These are phyloP conservation scores for Dactylellina cionopaga DNA, from an alignment of 2,329 filamentous ascomycete genomes.

Conservation along the genomic window DNA sequence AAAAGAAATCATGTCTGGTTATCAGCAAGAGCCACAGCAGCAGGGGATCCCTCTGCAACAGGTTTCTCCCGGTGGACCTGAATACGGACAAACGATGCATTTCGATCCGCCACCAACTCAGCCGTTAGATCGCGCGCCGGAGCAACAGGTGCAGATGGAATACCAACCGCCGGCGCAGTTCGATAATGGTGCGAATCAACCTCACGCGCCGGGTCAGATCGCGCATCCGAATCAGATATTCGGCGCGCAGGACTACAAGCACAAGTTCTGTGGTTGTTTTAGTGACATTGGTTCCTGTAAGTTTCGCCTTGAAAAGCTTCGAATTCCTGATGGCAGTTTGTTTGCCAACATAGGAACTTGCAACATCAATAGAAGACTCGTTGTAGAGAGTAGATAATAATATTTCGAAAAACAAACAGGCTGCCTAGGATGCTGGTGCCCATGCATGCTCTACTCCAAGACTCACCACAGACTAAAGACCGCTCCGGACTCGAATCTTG, in stretches of 20 bases:
- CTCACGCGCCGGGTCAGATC: slow-evolving; percentile 57
- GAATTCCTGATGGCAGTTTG: neutral
- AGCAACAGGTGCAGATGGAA: slow-evolving; percentile 38
- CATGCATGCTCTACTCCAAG: slow-evolving; percentile 58
- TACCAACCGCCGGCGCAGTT: slow-evolving; percentile 47
- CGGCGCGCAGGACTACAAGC: slow-evolving; percentile 56
- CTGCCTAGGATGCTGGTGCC: slow-evolving; percentile 57
- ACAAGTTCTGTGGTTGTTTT: slow-evolving; percentile 56
- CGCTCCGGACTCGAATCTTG: slow-evolving; percentile 56
- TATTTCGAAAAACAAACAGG: slow-evolving; percentile 40
- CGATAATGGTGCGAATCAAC: slow-evolving; percentile 47
- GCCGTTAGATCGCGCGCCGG: slow-evolving; percentile 46
- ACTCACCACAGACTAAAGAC: slow-evolving; percentile 57
- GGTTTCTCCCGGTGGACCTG: slow-evolving; percentile 18
- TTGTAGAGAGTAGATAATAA: no score
- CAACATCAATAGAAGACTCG: slow-evolving; percentile 37
- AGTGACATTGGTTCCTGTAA: slow-evolving; percentile 57
- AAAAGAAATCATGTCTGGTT: slow-evolving; percentile 40
- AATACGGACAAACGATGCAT: slow-evolving; percentile 44
- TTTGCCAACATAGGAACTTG: slow-evolving; percentile 3
- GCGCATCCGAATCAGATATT: slow-evolving; percentile 57
- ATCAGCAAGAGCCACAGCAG: slow-evolving; percentile 24
- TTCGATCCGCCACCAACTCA: slow-evolving; percentile 52
- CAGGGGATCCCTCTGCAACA: slow-evolving; percentile 48
- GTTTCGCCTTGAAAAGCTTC: slow-evolving; percentile 22